Base-by-base conservation (phyloP, 768 basidiomycete species). In the Grammothele lineata region DNA sequence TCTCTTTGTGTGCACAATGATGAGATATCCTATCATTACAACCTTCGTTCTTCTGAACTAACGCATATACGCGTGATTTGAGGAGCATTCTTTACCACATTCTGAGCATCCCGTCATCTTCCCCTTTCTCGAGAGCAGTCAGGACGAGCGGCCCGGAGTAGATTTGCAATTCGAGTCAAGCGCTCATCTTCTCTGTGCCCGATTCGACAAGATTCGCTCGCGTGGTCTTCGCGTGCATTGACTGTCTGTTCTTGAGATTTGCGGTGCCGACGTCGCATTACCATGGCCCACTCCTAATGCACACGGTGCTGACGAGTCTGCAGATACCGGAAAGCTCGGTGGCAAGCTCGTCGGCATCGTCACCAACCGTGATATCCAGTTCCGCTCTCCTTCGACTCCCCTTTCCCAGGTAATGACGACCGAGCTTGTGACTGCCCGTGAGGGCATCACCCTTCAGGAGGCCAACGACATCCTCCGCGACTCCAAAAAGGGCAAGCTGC, bases 401-500 rank as follows among this genome's bases (percentile, higher is more conserved):
- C 80, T 98, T 32, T 71, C 78, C 18, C 74, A 86, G 30, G 82
- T 97, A 48, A 99, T 99, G 95, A 95, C 90, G 40, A 90, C 78
- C 36, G 71, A 76, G 41, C 81, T 97, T 46, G 85, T 97, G 61
- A 92, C 90, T 23, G 96, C 92, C 7, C 75, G 74, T 1, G 76
- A 89, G 56, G 95, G 96, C 21, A 84, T 97, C 58, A 96, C 92
- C 3, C 84, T 99, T 35, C 62, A 77, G 27, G 85, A 96, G 66
- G 96, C 96, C 52, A 98, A 99, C 73, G 73, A 82, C 62, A 87
- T 99, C 60, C 85, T 99, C 19, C 92, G 94, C 33, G 84, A 90
- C 65, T 95, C 87, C 23, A 98, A 98, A 66, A 98, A 96, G 74
- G 96, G 96, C 43, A 99, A 99, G 65, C 82, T 98, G 2, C 96